phyloP scores from a whole-genome alignment of 176 grass and related monocot genomes.

The Chloris gayana region DNA sequence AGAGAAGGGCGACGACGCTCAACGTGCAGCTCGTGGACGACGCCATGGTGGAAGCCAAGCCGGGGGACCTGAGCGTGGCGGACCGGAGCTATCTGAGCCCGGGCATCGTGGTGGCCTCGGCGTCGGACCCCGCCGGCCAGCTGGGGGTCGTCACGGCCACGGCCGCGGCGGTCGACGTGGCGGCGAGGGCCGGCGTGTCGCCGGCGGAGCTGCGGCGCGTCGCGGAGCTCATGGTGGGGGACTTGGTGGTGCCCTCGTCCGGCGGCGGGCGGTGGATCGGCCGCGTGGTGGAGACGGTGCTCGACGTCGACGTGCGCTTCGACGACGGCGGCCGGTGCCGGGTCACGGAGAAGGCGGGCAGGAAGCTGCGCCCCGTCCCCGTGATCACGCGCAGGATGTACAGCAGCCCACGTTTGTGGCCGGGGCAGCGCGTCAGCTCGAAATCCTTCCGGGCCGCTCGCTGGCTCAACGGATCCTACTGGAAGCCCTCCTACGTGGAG shows the following conservation, averaged over 20 bases:
- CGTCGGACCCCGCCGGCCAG: not conserved
- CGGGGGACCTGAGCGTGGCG: not conserved
- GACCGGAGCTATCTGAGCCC: not conserved
- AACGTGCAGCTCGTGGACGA: not conserved
- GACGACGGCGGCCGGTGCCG: not conserved
- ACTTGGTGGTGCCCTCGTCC: not conserved
- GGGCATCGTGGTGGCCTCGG: not conserved
- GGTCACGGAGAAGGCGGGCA: not conserved
- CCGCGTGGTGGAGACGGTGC: not conserved
- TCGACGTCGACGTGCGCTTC: conserved; percentile 16
- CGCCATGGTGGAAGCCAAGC: not conserved
- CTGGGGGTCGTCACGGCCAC: not conserved
- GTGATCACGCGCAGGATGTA: no score
- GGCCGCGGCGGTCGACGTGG: not conserved
- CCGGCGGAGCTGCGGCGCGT: not conserved
- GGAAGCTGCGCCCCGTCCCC: not conserved
- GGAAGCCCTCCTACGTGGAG: not conserved
- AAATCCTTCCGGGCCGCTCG: not conserved
- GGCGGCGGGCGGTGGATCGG: not conserved
- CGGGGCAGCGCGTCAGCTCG: not conserved
- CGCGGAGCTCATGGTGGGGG: not conserved
- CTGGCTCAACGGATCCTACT: conserved; percentile 13
- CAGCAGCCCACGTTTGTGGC: not conserved
- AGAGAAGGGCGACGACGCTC: no score
- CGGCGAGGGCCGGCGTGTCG: no score